Conservation (phyloP, 495 filamentous ascomycete genomes). For the Neurospora sp. region DNA sequence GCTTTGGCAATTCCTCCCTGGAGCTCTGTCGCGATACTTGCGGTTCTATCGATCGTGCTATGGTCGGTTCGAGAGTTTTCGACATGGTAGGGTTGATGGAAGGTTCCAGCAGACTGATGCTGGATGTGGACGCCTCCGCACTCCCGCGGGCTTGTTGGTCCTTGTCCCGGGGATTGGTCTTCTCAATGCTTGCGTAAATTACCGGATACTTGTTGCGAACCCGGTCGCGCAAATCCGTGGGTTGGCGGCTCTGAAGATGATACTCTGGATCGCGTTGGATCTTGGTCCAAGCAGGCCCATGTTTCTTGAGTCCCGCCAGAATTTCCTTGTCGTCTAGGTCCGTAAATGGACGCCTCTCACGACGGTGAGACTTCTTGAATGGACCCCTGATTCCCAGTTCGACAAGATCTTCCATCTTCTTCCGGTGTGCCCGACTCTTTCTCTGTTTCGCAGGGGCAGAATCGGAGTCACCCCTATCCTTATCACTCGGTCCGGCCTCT, state of each 20-base stretch:
- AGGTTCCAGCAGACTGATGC: constrained; percentile 28
- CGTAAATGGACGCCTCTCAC: constrained; percentile 54
- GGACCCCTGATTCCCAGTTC: constrained; percentile 45
- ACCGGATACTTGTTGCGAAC: constrained; percentile 73
- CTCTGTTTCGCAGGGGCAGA: constrained; percentile 21
- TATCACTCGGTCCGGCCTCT: constrained; percentile 18
- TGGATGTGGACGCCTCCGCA: constrained; percentile 10
- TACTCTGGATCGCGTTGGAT: constrained; percentile 65
- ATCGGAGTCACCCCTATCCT: constrained; percentile 7
- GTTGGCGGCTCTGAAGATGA: constrained; percentile 53
- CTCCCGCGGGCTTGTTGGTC: background rate
- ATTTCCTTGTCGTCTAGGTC: constrained; percentile 68
- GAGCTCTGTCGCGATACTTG: constrained; percentile 29
- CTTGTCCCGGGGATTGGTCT: constrained; percentile 39
- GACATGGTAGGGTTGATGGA: constrained; percentile 28
- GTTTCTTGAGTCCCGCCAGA: constrained; percentile 59
- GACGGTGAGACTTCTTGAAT: constrained; percentile 45
- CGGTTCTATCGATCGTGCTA: constrained; percentile 21
- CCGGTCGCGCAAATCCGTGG: constrained; percentile 74
- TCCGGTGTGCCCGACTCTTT: constrained; percentile 43
- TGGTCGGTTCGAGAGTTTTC: constrained; percentile 20
- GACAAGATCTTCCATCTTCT: constrained; percentile 43
- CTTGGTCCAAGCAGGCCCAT: constrained; percentile 72
- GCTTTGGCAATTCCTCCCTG: constrained; percentile 30
- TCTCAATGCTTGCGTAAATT: constrained; percentile 42